These are phyloP conservation scores for Gossypium gossypioides DNA, from an alignment of 441 rosid genomes.

Conservation along the genomic window DNA sequence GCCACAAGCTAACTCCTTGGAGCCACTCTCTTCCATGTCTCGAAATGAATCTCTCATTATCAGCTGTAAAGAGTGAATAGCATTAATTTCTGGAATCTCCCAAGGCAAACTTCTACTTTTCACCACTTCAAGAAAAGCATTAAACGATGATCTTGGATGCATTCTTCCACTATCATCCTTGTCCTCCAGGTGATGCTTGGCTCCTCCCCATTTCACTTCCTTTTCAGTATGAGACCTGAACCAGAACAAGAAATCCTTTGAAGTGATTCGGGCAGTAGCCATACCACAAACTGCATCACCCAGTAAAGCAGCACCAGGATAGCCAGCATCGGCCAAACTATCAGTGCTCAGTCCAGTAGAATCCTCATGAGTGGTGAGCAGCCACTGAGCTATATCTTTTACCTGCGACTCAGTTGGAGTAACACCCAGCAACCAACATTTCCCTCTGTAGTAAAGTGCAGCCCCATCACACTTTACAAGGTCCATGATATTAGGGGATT, in stretches of 20 bases:
- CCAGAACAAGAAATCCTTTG: constrained; percentile 69
- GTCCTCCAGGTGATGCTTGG: constrained; percentile 55
- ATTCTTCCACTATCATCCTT: constrained; percentile 56
- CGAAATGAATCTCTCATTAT: constrained; percentile 59
- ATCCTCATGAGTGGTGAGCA: constrained; percentile 50
- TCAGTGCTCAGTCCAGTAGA: constrained; percentile 65
- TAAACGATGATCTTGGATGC: constrained; percentile 76
- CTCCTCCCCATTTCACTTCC: constrained; percentile 79
- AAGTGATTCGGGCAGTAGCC: constrained; percentile 61
- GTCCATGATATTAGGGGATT: constrained; percentile 72
- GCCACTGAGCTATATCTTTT: constrained; percentile 51
- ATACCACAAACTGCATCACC: constrained; percentile 78
- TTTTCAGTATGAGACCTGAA: constrained; percentile 73
- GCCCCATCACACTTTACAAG: constrained; percentile 88
- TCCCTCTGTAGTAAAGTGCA: constrained; percentile 47
- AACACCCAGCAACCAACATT: constrained; percentile 59
- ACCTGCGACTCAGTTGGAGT: constrained; percentile 68
- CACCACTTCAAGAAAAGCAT: constrained; percentile 67
- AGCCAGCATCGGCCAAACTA: constrained; percentile 59
- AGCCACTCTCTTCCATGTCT: constrained; percentile 28
- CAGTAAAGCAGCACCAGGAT: constrained; percentile 50
- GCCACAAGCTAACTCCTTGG: constrained; percentile 26
- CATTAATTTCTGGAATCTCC: constrained; percentile 71
- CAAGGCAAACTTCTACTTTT: constrained; percentile 66
- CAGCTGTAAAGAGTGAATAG: constrained; percentile 65